These are phyloP conservation scores for Xylaria sp. DNA, from an alignment of 2,329 filamentous ascomycete genomes.

Conservation along the genomic window DNA sequence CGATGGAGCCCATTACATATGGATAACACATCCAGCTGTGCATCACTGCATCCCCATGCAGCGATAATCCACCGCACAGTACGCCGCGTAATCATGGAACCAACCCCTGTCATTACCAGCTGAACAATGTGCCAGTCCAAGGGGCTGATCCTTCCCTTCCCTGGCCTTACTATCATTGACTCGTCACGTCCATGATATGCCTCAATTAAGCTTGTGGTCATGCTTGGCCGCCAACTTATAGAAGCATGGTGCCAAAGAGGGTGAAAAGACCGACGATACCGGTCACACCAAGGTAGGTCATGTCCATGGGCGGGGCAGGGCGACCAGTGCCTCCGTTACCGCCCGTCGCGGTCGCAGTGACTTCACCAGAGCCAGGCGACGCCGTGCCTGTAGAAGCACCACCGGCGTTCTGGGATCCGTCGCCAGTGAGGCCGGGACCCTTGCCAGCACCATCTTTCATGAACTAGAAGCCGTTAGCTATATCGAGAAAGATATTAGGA, in stretches of 20 bases:
- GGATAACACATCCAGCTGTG: constrained; percentile 13
- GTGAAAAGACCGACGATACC: constrained; percentile 35
- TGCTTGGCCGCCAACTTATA: constrained; percentile 28
- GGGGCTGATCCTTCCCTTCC: neutral
- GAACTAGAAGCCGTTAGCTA: constrained; percentile 34
- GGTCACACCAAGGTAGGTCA: constrained; percentile 34
- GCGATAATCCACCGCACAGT: constrained; percentile 1
- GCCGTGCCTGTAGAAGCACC: constrained; percentile 42
- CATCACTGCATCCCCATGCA: neutral
- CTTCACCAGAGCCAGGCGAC: constrained; percentile 36
- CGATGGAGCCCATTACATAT: constrained; percentile 9
- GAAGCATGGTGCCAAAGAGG: constrained; percentile 37
- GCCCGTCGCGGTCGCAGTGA: constrained; percentile 34
- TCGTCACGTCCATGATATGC: constrained; percentile 3
- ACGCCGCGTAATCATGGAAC: constrained; percentile 6
- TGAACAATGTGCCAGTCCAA: neutral
- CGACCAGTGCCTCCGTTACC: constrained; percentile 33
- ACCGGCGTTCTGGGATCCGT: constrained; percentile 49
- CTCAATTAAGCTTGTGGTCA: neutral
- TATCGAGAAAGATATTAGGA: neutral
- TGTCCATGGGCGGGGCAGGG: constrained; percentile 34
- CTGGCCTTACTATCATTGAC: constrained; percentile 2
- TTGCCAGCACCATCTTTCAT: constrained; percentile 49
- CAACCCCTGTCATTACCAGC: constrained; percentile 1
- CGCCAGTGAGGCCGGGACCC: constrained; percentile 48